A percentile compares a stretch with the other conserved stretches of the same genome.
Evolutionary conservation across 2,329 filamentous ascomycete genomes (phyloP).

Genomic region (Phialocephala subalpina): DNA sequence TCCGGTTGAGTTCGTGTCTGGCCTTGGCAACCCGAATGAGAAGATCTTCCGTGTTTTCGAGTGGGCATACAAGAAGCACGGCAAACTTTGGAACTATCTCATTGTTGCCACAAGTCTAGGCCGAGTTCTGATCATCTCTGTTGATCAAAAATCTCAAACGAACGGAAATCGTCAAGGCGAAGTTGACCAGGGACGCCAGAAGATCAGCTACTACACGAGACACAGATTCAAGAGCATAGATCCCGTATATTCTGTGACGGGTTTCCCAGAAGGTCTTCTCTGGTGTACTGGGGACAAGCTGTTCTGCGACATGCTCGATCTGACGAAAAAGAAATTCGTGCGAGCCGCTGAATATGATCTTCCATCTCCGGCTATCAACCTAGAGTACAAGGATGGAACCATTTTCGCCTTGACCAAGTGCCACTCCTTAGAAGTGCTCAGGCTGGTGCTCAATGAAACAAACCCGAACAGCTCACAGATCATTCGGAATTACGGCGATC

Average conservation of each 20-base stretch:
- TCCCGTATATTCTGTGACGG: conserved; percentile 64
- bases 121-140: conserved; percentile 63
- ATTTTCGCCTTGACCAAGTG: conserved; percentile 58
- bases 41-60: conserved; percentile 67
- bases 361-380: conserved; percentile 59
- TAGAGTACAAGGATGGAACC: conserved; percentile 57
- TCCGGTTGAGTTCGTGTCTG: conserved; percentile 57
- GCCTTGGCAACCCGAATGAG: conserved; percentile 64
- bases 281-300: conserved; percentile 62
- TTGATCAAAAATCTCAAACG: conserved; percentile 41
- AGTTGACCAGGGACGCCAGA: conserved; percentile 16
- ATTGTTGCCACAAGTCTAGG: conserved; percentile 65
- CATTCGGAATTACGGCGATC: conserved; percentile 41
- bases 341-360: conserved; percentile 56
- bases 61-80: conserved; percentile 67
- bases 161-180: neutral
- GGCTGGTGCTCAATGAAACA: conserved; percentile 41
- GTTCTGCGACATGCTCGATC: conserved; percentile 63
- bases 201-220: conserved; percentile 62
- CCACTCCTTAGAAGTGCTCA: conserved; percentile 65
- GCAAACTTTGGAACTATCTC: conserved; percentile 68
- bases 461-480: conserved; percentile 35
- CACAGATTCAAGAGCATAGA: conserved; percentile 55
- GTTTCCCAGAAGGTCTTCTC: conserved; percentile 63
- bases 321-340: conserved; percentile 58